A percentile compares a stretch with the other conserved stretches of the same genome.
Conservation (phyloP, 371 early-diverging fungal species). For the Amoeboaphelidium occidentale region DNA sequence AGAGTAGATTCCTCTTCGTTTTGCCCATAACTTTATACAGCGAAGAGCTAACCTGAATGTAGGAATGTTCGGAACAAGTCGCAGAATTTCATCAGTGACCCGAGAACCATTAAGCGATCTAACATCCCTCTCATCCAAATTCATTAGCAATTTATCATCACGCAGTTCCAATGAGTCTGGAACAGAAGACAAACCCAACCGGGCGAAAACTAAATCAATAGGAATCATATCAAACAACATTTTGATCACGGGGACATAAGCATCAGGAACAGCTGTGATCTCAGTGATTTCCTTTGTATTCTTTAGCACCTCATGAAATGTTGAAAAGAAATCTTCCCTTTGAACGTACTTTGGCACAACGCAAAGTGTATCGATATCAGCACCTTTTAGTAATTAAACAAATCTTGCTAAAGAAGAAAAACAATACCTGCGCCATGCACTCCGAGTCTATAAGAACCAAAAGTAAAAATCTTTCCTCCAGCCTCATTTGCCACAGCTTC, state of each 20-base stretch:
- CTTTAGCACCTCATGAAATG: conserved; percentile 67
- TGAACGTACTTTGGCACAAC: conserved; percentile 83
- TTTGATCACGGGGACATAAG: conserved; percentile 95
- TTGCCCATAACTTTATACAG: conserved; percentile 98
- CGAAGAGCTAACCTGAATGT: conserved; percentile 77
- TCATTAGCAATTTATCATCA: conserved; percentile 63
- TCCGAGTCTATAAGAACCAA: conserved; percentile 96
- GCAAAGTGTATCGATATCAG: conserved; percentile 98
- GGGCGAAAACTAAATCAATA: conserved; percentile 94
- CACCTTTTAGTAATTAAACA: conserved; percentile 20
- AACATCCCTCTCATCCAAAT: conserved; percentile 79
- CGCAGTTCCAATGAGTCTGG: conserved; percentile 67
- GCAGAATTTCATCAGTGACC: conserved; percentile 93
- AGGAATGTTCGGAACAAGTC: conserved; percentile 75
- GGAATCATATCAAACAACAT: conserved; percentile 76
- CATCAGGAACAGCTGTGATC: conserved; percentile 70
- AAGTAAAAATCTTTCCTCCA: conserved; percentile 96
- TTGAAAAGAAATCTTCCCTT: conserved; percentile 83
- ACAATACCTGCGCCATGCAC: conserved; percentile 72
- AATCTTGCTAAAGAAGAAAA: background rate
- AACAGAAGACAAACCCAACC: conserved; percentile 45
- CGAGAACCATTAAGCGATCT: conserved; percentile 93
- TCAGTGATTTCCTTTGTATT: conserved; percentile 64
- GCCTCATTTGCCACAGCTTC: conserved; percentile 57
- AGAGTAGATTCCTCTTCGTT: conserved; percentile 75